Percentiles rank a stretch among this genome's conserved stretches.
Evolutionary conservation across 257 asterid genomes (phyloP).

Genomic region (Catharanthus roseus): DNA sequence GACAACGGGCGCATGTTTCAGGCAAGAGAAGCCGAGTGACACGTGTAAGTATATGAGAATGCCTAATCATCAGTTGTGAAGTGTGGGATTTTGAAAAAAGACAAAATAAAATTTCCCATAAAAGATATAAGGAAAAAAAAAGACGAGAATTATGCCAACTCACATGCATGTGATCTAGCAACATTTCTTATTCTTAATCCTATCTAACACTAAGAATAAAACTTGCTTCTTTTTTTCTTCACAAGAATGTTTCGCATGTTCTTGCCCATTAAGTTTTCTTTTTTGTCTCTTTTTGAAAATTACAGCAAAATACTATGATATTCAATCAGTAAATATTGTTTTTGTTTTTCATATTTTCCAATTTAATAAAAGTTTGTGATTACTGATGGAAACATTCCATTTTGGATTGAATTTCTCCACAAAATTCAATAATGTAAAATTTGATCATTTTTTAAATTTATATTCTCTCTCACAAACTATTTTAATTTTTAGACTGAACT

Average conservation of each 20-base stretch:
- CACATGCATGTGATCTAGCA: slow-evolving; percentile 14
- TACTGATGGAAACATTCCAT: no score
- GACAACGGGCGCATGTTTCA: neutral
- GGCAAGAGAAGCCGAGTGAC: slow-evolving; percentile 4
- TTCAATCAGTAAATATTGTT: no score
- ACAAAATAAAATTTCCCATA: neutral
- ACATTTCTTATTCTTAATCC: slow-evolving; percentile 5
- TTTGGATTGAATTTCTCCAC: no score
- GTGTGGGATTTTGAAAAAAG: neutral
- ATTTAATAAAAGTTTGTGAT: no score
- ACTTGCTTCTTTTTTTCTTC: neutral
- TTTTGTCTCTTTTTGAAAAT: neutral
- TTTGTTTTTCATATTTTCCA: no score
- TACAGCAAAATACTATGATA: neutral
- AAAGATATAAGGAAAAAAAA: neutral
- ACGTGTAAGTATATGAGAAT: slow-evolving; percentile 8
- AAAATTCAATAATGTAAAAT: no score
- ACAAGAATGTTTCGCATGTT: slow-evolving; percentile 10
- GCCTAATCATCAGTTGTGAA: slow-evolving; percentile 5
- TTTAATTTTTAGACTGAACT: no score
- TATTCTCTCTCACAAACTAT: no score
- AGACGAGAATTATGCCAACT: slow-evolving; percentile 13
- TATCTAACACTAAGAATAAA: neutral
- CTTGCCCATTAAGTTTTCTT: neutral
- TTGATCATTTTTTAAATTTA: no score